Evolutionary conservation across 768 basidiomycete species (phyloP), one percentile per base, ranked within the genome.

Genomic region (Cyathus striatus): DNA sequence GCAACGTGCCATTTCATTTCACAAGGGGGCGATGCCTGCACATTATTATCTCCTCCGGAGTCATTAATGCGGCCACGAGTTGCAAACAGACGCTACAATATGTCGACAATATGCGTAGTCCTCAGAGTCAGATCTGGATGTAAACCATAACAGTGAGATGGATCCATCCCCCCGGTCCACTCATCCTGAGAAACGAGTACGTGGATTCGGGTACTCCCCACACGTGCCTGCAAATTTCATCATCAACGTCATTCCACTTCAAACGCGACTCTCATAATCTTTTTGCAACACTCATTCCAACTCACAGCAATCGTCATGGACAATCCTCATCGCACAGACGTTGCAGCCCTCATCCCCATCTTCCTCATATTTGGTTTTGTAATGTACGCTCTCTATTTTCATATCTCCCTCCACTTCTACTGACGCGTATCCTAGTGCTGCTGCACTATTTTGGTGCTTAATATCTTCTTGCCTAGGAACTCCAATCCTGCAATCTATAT

Each of bases 381-480:
- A 42, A 53, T 82, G 80, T 78, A 55, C 62, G 62, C n/a, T 2
- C 38, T 33, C 41, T 21, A 25, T 23, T 44, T 38, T 30, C 14
- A 26, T 34, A 13, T 27, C 23, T 44, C 44, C 23, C 39, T 12
- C 20, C 14, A 14, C 17, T 35, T 35, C 26, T 36, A 17, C 43
- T 32, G n/a, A 5, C 25, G 34, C 26, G 34, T 37, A 42, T 23
- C 33, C 20, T 40, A 64, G 65, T 32, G 43, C 55, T 35, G 68
- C 73, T 13, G 64, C 73, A 22, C 53, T 84, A 5, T 70, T 72
- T 32, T 83, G 83, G 79, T 86, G 83, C 53, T 59, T 83, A 46
- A 59, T 86, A 39, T 82, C 81, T 24, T 84, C 82, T 5, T 83
- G 83, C 62, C 57, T 85, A 45, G 83, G 83, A 22, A 62, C 64